Evolutionary conservation across 371 early-diverging fungal species (phyloP), one percentile per base, ranked within the genome.

Genomic region (Mortierella sp.): DNA sequence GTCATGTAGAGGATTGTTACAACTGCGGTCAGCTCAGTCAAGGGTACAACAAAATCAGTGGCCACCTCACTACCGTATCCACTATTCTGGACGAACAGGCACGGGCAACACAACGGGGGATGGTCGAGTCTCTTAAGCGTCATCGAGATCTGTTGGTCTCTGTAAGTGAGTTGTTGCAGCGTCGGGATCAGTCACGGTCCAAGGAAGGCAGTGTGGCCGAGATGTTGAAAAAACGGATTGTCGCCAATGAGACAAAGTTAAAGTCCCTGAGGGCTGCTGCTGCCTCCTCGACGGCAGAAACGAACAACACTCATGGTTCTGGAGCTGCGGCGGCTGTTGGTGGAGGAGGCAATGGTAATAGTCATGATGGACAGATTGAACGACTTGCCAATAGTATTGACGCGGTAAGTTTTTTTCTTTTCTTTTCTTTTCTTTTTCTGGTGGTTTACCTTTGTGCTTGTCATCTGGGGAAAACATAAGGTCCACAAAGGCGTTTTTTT

Each of bases 71-170:
- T 50, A 69, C 64, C 6, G 83, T 85, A 52, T 82, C 87, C 43
- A 74, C 60, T 29, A 73, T 88, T 43, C 64, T 87, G 70, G 87
- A 88, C 43, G 83, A 86, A 29, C 84, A 86, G 73, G 87, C 85
- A 61, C 66, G 64, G 25, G 57, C 81, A 19, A 66, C 76, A 11
- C 72, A 75, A 29, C 70, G 88, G 64, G 85, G 85, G 2, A 77
- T 88, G 6, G 61, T 91, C 43, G 92, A 92, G 58, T 83, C 85
- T 65, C 60, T 92, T 62, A 91, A 91, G 61, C 76, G 84, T 18
- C 84, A 89, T 62, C 85, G 92, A 18, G 90, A 91, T 67, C 66
- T 90, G 15, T 75, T 90, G 16, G 82, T 88, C 7, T 84, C 90
- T 21, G 85, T 85, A 71, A 74, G 83, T 64, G 90, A 88, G 83